Evolutionary conservation across 495 filamentous ascomycete species (phyloP).

Genomic region (Parathielavia appendiculata): DNA sequence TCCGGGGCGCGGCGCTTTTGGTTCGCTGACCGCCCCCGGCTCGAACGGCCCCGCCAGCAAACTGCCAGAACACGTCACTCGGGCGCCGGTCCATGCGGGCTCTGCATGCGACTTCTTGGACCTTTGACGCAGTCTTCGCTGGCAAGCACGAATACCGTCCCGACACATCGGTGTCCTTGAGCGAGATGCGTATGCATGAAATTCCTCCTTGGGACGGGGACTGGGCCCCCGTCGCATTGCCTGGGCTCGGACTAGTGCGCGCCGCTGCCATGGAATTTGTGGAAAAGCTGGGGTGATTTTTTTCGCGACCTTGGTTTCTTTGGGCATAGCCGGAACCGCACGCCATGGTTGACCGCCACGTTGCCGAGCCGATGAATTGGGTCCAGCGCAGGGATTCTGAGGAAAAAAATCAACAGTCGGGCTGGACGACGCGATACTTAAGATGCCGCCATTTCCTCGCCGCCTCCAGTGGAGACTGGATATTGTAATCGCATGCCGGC

Average conservation of each 20-base stretch:
- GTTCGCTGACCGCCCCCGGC: conserved; percentile 8
- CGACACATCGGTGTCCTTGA: conserved; percentile 26
- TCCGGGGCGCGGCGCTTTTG: conserved; percentile 3
- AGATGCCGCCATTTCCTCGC: conserved; percentile 2
- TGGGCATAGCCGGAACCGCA: conserved; percentile 4
- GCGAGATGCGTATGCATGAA: conserved; percentile 6
- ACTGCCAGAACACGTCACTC: conserved; percentile 25
- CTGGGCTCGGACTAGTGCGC: conserved; percentile 10
- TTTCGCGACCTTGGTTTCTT: conserved; percentile 6
- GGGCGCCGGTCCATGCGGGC: conserved; percentile 22
- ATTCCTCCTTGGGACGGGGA: not conserved
- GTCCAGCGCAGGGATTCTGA: conserved; percentile 3
- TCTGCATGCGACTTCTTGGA: conserved; percentile 22
- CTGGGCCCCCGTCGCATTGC: not conserved
- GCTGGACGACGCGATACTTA: conserved; percentile 1
- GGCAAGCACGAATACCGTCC: conserved; percentile 25
- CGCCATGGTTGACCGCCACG: conserved; percentile 23
- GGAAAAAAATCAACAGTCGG: conserved; percentile 13
- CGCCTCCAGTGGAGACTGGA: not conserved
- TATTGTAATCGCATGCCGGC: not conserved
- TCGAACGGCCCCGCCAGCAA: conserved; percentile 5
- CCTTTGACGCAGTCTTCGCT: conserved; percentile 17
- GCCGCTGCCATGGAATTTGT: conserved; percentile 7
- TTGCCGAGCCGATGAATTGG: conserved; percentile 18
- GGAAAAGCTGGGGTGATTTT: not conserved